Conservation (phyloP, 805 yeast species). For the Teunomyces tritomae region DNA sequence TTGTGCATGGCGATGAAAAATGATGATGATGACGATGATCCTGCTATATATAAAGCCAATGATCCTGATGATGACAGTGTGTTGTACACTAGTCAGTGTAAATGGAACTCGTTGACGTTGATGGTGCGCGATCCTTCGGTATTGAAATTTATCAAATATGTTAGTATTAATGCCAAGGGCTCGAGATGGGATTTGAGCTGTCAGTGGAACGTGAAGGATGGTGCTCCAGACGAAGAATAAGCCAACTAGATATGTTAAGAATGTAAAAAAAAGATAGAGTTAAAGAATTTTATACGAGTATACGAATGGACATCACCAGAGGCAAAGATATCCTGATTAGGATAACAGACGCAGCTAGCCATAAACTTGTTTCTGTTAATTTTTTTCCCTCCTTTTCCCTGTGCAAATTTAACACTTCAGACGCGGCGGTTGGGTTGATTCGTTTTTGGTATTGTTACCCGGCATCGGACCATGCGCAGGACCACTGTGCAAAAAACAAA, state of each 20-base stretch:
- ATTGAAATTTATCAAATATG: conserved; percentile 89
- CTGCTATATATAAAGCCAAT: conserved; percentile 68
- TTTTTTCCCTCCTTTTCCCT: no score
- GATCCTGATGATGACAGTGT: conserved; percentile 70
- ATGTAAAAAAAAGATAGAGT: no score
- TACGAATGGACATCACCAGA: neutral
- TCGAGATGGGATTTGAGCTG: conserved; percentile 88
- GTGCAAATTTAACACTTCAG: no score
- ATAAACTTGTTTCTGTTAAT: no score
- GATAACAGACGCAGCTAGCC: neutral
- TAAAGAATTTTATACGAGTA: neutral
- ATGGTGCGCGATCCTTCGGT: conserved; percentile 83
- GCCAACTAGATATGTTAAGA: conserved; percentile 13
- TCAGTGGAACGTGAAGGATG: conserved; percentile 70
- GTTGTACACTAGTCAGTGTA: conserved; percentile 73
- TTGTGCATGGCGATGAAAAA: conserved; percentile 71
- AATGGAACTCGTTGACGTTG: conserved; percentile 75
- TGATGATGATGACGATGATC: conserved; percentile 62
- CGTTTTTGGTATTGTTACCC: neutral
- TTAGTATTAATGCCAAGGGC: conserved; percentile 82
- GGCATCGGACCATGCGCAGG: neutral
- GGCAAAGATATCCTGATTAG: neutral
- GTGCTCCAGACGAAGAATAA: conserved; percentile 39
- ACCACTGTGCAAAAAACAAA: neutral
- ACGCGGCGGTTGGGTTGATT: no score